These are phyloP conservation scores for Fusarium multiceps DNA, from an alignment of 2,329 filamentous ascomycete species.

Conservation along the genomic window DNA sequence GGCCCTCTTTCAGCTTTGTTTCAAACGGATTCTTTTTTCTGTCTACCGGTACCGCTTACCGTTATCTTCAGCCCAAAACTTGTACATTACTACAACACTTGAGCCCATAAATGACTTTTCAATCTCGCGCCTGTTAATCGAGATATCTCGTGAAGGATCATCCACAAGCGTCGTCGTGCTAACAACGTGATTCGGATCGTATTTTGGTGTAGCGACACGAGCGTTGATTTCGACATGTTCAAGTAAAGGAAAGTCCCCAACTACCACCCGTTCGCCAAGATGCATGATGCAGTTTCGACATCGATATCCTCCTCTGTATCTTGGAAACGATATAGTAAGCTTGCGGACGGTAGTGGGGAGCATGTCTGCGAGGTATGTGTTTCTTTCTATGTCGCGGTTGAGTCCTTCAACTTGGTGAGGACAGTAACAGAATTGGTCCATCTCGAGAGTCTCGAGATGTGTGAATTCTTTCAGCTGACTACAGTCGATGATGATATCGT, in stretches of 20 bases:
- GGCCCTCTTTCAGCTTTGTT: not conserved
- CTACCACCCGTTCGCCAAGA: not conserved
- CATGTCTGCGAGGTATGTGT: not conserved
- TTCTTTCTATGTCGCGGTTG: fast-evolving
- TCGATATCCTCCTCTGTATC: not conserved
- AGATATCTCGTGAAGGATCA: not conserved
- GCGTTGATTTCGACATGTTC: not conserved
- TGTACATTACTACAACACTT: not conserved
- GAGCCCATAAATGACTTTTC: not conserved
- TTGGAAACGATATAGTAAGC: not conserved
- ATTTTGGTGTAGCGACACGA: not conserved
- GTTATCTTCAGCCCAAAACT: not conserved
- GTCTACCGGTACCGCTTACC: not conserved
- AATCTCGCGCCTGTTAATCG: not conserved
- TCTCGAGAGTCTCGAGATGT: not conserved
- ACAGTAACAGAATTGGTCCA: not conserved
- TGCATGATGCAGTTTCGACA: not conserved
- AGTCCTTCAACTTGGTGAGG: fast-evolving
- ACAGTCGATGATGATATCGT: not conserved
- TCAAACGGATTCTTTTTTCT: not conserved
- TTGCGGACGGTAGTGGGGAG: not conserved
- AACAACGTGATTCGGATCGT: not conserved
- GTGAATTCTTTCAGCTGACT: not conserved
- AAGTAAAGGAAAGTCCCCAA: not conserved
- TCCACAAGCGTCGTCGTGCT: not conserved